phyloP scores from a whole-genome alignment of 805 yeast genomes.

The Schwanniomyces polymorphus region DNA sequence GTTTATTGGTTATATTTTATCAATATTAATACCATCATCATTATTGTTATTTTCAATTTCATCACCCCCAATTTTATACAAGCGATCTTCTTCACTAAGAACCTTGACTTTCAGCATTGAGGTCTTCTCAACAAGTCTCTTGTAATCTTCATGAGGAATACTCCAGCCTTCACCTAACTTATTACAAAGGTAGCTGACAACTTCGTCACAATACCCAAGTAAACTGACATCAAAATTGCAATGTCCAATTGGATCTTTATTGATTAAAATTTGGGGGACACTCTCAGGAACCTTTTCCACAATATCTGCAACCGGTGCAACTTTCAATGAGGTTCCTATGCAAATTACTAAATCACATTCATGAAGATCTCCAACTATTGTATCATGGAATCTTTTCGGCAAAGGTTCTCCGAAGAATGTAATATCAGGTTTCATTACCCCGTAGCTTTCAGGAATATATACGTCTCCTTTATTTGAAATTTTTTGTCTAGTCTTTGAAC shows the following conservation, averaged over 20 bases:
- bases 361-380: constrained; percentile 50
- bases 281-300: constrained; percentile 30
- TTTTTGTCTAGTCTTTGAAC: constrained; percentile 19
- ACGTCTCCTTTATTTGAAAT: constrained; percentile 24
- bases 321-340: constrained; percentile 83
- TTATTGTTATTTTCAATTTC: neutral
- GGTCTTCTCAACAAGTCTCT: constrained; percentile 13
- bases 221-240: constrained; percentile 40
- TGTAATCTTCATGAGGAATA: constrained; percentile 28
- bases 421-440: constrained; percentile 85
- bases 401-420: constrained; percentile 80
- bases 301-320: constrained; percentile 48
- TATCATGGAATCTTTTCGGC: constrained; percentile 39
- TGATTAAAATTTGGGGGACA: constrained; percentile 40
- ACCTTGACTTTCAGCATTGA: constrained; percentile 8
- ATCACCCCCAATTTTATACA: constrained; percentile 1
- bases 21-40: neutral
- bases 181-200: constrained; percentile 32
- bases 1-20: neutral
- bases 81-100: constrained; percentile 11
- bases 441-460: constrained; percentile 26
- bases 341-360: constrained; percentile 78
- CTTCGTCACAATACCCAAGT: constrained; percentile 43
- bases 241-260: constrained; percentile 35
- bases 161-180: constrained; percentile 31